Percentiles rank a stretch among this genome's conserved stretches.
Evolutionary conservation across 352 stramenopile species (phyloP).

Genomic region (Sclerospora graminicola): DNA sequence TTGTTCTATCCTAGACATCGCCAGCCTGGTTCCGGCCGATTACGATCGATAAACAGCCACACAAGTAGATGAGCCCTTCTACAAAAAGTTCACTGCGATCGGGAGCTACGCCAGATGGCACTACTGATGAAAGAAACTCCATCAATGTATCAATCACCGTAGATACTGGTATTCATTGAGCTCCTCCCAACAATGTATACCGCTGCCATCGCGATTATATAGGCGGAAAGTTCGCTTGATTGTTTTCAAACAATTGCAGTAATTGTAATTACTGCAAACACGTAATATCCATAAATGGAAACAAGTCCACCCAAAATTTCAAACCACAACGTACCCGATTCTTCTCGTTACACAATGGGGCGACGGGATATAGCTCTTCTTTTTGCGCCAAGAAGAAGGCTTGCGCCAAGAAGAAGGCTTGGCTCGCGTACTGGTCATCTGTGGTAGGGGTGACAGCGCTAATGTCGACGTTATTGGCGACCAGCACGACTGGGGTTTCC

Average conservation of each 20-base stretch:
- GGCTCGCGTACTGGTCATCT: conserved; percentile 48
- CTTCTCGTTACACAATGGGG: conserved; percentile 81
- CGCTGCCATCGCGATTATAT: conserved; percentile 74
- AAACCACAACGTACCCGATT: conserved; percentile 72
- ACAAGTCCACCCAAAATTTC: neutral
- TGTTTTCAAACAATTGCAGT: conserved; percentile 68
- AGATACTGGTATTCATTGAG: too few relatives aligned
- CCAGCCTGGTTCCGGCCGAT: conserved; percentile 84
- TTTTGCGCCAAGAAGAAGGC: conserved; percentile 86
- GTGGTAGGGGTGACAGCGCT: conserved; percentile 51
- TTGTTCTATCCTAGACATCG: conserved; percentile 78
- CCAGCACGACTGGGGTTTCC: too few relatives aligned
- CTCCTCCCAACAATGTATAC: conserved; percentile 70
- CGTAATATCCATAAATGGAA: too few relatives aligned
- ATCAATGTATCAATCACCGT: too few relatives aligned
- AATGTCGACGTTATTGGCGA: conserved; percentile 81
- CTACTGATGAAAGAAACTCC: conserved; percentile 60
- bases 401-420: conserved; percentile 60
- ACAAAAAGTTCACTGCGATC: too few relatives aligned
- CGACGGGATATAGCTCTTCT: conserved; percentile 80
- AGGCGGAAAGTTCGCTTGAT: too few relatives aligned
- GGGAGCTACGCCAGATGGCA: conserved; percentile 57
- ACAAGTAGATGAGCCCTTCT: conserved; percentile 66
- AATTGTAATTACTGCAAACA: conserved; percentile 59
- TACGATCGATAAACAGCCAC: conserved; percentile 85